A percentile compares a stretch with the other conserved stretches of the same genome.
phyloP scores from a whole-genome alignment of 2,329 filamentous ascomycete species.

The Macroventuria anomochaeta region DNA sequence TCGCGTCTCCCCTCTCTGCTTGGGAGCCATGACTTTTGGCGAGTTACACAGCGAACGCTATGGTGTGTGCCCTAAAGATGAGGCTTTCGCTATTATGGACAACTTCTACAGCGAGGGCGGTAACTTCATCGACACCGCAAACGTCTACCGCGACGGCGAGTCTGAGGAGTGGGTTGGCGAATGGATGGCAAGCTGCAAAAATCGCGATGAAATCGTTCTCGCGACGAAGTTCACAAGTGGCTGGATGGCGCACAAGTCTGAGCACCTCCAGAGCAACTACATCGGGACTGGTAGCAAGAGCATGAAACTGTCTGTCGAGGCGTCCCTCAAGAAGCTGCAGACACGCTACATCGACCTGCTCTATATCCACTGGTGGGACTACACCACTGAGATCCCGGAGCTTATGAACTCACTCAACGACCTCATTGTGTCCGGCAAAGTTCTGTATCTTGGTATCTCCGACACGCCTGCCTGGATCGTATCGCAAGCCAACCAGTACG shows the following conservation, averaged over 20 bases:
- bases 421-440: slow-evolving; percentile 51
- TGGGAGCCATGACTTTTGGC: slow-evolving; percentile 67
- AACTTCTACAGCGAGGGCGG: slow-evolving; percentile 70
- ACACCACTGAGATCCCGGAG: slow-evolving; percentile 52
- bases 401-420: slow-evolving; percentile 54
- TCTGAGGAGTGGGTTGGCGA: slow-evolving; percentile 54
- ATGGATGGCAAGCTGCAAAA: slow-evolving; percentile 50
- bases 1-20: slow-evolving; percentile 54
- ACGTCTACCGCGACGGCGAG: slow-evolving; percentile 51
- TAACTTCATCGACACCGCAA: slow-evolving; percentile 74
- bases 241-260: not conserved
- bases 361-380: slow-evolving; percentile 53
- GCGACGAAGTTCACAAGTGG: slow-evolving; percentile 51
- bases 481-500: slow-evolving; percentile 43
- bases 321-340: slow-evolving; percentile 48
- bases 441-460: slow-evolving; percentile 54
- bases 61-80: slow-evolving; percentile 59
- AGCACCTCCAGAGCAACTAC: slow-evolving; percentile 24
- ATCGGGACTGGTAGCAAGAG: slow-evolving; percentile 27
- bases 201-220: slow-evolving; percentile 51
- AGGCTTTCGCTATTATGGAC: slow-evolving; percentile 70
- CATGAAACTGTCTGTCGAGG: slow-evolving; percentile 22
- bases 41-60: not conserved
- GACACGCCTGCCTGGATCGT: slow-evolving; percentile 54
- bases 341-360: slow-evolving; percentile 68